Conservation (phyloP, 768 basidiomycete species). For the Chalciporus pseudorubinellus region DNA sequence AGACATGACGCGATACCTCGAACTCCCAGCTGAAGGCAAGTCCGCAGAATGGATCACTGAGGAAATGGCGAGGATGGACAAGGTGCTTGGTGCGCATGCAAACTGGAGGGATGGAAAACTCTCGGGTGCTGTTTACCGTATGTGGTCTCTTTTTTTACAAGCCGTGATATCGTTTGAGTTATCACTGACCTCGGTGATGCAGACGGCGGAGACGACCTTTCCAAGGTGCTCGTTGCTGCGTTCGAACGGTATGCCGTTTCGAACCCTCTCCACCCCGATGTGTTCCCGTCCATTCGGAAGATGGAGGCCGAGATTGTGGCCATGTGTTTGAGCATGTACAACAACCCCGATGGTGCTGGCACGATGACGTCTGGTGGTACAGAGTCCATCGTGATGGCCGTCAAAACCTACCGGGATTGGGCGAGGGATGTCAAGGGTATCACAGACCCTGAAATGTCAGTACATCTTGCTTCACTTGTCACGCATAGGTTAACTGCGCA, state of each 20-base stretch:
- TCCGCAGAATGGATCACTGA: conserved; percentile 68
- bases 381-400: conserved; percentile 93
- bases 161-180: no score
- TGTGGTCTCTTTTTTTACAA: conserved; percentile 23
- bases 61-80: conserved; percentile 82
- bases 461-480: not conserved
- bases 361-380: conserved; percentile 95
- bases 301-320: conserved; percentile 97
- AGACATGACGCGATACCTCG: conserved; percentile 60
- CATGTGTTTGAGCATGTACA: conserved; percentile 84
- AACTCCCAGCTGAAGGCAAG: conserved; percentile 63
- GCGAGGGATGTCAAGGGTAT: conserved; percentile 82
- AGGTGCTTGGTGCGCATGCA: conserved; percentile 41
- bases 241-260: conserved; percentile 81
- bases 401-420: conserved; percentile 95
- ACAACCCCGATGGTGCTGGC: conserved; percentile 82
- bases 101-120: conserved; percentile 73
- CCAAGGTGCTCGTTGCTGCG: conserved; percentile 74
- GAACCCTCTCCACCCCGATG: conserved; percentile 90
- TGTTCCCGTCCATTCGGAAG: conserved; percentile 89
- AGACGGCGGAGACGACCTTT: conserved; percentile 85
- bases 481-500: not conserved
- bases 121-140: conserved; percentile 86
- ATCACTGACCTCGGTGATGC: not conserved
- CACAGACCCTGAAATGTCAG: conserved; percentile 88